These are phyloP conservation scores for Lentinula lateritia DNA, from an alignment of 768 basidiomycete genomes.

Conservation along the genomic window DNA sequence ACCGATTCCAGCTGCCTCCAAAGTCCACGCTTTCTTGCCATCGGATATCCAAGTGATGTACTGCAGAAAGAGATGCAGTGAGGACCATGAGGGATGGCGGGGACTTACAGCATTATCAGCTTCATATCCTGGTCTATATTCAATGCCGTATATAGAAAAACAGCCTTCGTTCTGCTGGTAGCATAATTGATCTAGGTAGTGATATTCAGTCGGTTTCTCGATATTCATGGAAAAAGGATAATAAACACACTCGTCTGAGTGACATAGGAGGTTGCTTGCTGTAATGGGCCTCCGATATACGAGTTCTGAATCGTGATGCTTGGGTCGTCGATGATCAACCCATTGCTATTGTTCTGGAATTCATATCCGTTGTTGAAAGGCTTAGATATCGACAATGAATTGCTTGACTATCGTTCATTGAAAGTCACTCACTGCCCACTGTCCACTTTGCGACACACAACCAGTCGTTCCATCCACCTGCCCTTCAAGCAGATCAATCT, in stretches of 20 bases:
- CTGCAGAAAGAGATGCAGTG: constrained; percentile 21
- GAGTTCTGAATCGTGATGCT: constrained; percentile 51
- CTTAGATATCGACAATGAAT: background rate
- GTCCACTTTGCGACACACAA: constrained; percentile 56
- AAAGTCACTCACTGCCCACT: constrained; percentile 41
- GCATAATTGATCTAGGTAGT: constrained; percentile 42
- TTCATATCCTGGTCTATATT: constrained; percentile 52
- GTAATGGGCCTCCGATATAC: constrained; percentile 62
- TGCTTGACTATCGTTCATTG: background rate
- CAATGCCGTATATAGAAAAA: constrained; percentile 78
- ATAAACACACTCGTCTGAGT: constrained; percentile 38
- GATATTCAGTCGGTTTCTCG: constrained; percentile 7
- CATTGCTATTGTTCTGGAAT: background rate
- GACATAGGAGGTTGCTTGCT: constrained; percentile 79
- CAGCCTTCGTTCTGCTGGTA: constrained; percentile 59
- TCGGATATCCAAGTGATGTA: constrained; percentile 86
- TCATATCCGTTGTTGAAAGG: constrained; percentile 5
- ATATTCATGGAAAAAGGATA: background rate
- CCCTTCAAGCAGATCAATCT: constrained; percentile 57
- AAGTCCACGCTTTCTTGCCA: constrained; percentile 66
- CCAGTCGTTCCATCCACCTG: constrained; percentile 23
- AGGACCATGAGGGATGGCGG: no score
- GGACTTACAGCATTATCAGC: constrained; percentile 59
- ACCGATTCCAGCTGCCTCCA: constrained; percentile 62
- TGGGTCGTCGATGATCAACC: constrained; percentile 35